Percentiles rank a stretch among this genome's conserved stretches.
These are phyloP conservation scores for Eremomyces bilateralis DNA, from an alignment of 495 filamentous ascomycete species.

Conservation along the genomic window DNA sequence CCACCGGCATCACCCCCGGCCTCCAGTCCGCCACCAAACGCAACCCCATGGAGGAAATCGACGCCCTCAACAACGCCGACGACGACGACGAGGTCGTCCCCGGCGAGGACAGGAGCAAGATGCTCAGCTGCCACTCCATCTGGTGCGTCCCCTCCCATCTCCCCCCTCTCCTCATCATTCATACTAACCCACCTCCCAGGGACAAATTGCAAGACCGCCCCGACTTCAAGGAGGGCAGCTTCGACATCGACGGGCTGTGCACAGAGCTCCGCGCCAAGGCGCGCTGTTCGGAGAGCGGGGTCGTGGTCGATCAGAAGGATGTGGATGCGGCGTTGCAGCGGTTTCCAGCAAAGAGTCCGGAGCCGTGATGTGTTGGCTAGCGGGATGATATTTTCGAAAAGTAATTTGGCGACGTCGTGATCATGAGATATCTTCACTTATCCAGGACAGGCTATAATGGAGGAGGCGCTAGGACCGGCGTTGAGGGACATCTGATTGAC, in stretches of 20 bases:
- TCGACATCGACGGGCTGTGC: slow-evolving; percentile 86
- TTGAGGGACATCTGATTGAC: too few species aligned
- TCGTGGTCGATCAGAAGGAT: slow-evolving; percentile 78
- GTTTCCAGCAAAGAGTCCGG: too few species aligned
- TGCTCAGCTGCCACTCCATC: slow-evolving; percentile 74
- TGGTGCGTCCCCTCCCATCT: slow-evolving; percentile 35
- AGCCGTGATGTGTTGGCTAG: too few species aligned
- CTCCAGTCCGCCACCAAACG: slow-evolving; percentile 28
- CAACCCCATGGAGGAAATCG: slow-evolving; percentile 52
- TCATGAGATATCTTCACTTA: too few species aligned
- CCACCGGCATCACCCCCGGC: slow-evolving; percentile 14
- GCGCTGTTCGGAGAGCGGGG: slow-evolving; percentile 77
- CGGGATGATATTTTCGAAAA: too few species aligned
- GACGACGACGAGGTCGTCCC: slow-evolving; percentile 45
- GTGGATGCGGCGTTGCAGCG: slow-evolving; percentile 34
- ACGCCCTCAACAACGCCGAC: slow-evolving; percentile 40
- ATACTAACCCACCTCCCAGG: slow-evolving; percentile 28
- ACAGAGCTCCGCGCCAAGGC: slow-evolving; percentile 89
- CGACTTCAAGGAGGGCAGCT: slow-evolving; percentile 64
- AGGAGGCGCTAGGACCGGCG: too few species aligned
- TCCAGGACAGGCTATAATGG: too few species aligned
- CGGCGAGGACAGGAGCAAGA: slow-evolving; percentile 37
- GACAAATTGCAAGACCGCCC: slow-evolving; percentile 76
- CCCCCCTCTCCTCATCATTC: slow-evolving; percentile 4
- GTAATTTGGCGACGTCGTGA: too few species aligned